Evolutionary conservation across 495 filamentous ascomycete species (phyloP), one percentile per base, ranked within the genome.

Genomic region (Penicillium canescens): DNA sequence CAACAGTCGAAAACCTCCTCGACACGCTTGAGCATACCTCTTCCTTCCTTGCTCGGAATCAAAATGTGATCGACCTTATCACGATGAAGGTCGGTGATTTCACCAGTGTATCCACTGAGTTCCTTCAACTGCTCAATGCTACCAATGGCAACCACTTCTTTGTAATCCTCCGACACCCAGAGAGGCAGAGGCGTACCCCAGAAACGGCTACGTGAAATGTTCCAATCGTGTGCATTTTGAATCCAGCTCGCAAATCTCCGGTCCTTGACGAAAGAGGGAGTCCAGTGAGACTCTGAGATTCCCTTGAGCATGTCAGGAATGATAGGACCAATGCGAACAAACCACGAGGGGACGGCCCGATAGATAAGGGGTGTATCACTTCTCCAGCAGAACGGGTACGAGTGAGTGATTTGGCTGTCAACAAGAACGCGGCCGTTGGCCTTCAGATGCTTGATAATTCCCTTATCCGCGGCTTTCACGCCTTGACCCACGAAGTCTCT

Each of bases 1-100:
- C 94, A 98, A 68, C 94, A 98, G 74, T 98, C 94, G 62, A 98
- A 98, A 10, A 98, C 92, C 72, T 98, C 94, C 37, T 87, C 83
- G 8, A 94, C 82, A 50, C 94, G 85, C 51, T 84, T 85, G 44
- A 98, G 78, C 23, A 77, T 78, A 37, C 94, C 94, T 63, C 94
- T 96, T 51, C 94, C 94, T 73, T 85, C 79, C 69, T 91, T 88
- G 65, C 89, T 93, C 6, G 94, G 94, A 57, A 98, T 98, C 37
- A 94, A 97, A 67, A 98, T 98, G 52, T 93, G 74, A 60, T 98
- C 94, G 48, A 98, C 88, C 68, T 92, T 93, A 70, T 98, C 91
- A 45, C 93, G 86, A 68, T 98, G 94, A 16, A 98, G 78, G 68
- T 98, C 94, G n/a, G 78, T 86, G 42, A 98, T 73, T 23, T 93